Evolutionary conservation across 1,139 yeast species (phyloP), one percentile per base, ranked within the genome.

Genomic region (Candida buenavistaensis): DNA sequence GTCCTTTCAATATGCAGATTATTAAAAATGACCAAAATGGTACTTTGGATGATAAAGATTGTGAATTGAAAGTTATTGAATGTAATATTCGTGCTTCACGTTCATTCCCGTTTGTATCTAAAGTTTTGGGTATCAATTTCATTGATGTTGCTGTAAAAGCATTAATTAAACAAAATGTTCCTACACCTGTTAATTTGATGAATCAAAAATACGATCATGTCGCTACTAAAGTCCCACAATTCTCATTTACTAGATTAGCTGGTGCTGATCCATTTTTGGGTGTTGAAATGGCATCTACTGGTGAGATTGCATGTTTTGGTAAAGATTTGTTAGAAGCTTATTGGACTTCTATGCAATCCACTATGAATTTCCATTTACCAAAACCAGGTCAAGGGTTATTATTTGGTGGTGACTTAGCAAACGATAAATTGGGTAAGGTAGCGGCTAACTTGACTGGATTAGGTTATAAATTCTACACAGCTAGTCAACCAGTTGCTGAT

Each of bases 71-170:
- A 76, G 98, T 92, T 43, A 92, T 92, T 59, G 98, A 92, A 71
- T 92, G 98, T 78, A 92, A 92, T 66, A 86, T 92, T 54, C 85
- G 98, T 68, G 98, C 98, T 31, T 90, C 97, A n/a, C 82, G 98
- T 64, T 92, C 97, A 13, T 90, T 92, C 88, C 98, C 98, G 62
- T 92, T 92, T 59, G 97, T 92, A 33, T 90, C 98, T 40, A 92
- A 92, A 80, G 97, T 90, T 53, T 90, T 90, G 46, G 97, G 97
- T 48, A 90, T 94, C 41, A 95, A 92, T 63, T 77, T 92, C 69
- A 92, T 92, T 67, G 97, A 92, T 67, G 80, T 92, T 85, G 97
- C 98, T 37, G 90, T 97, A 38, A 87, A 86, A 68, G 97, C 97
- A 36, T 26, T 26, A 11, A 26, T 26, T 11, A 82, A 82, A 55